A percentile compares a stretch with the other conserved stretches of the same genome.
These are phyloP conservation scores for Thymus quinquecostatus DNA, from an alignment of 257 asterid genomes.

Conservation along the genomic window DNA sequence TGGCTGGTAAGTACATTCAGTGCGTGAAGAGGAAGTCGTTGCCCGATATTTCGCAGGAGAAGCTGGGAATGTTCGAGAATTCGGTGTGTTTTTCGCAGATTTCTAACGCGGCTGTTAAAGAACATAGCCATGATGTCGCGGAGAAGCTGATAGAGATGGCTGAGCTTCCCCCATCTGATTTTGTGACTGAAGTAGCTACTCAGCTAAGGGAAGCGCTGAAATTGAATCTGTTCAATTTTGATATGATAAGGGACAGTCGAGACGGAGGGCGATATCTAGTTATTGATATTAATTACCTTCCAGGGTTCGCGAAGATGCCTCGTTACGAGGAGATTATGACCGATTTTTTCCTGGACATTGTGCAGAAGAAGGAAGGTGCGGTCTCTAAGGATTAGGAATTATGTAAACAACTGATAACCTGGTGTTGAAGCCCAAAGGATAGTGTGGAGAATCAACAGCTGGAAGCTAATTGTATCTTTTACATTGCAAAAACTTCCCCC, in stretches of 20 bases:
- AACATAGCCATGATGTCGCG: conserved; percentile 40
- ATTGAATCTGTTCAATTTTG: conserved; percentile 80
- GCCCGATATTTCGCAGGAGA: conserved; percentile 57
- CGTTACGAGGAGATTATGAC: conserved; percentile 61
- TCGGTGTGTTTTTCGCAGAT: conserved; percentile 68
- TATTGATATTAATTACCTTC: conserved; percentile 86
- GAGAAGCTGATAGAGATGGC: conserved; percentile 49
- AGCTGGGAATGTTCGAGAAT: conserved; percentile 33
- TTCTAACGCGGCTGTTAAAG: conserved; percentile 55
- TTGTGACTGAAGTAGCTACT: conserved; percentile 59
- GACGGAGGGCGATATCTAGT: conserved; percentile 58
- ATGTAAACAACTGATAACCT: background rate
- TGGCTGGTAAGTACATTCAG: conserved; percentile 63
- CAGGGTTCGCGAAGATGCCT: conserved; percentile 85
- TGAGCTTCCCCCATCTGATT: conserved; percentile 57
- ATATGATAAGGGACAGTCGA: conserved; percentile 67
- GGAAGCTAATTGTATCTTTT: conserved; percentile 11
- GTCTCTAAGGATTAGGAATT: conserved; percentile 21
- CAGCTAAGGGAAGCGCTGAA: conserved; percentile 60
- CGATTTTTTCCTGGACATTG: conserved; percentile 67
- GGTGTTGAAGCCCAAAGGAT: conserved; percentile 18
- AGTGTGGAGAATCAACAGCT: conserved; percentile 9
- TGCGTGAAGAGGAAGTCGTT: conserved; percentile 75
- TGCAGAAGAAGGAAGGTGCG: conserved; percentile 38
- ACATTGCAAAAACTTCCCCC: conserved; percentile 25